A percentile compares a stretch with the other conserved stretches of the same genome.
Conservation (phyloP, 2,329 filamentous ascomycete genomes). For the Malbranchea cinnamomea region DNA sequence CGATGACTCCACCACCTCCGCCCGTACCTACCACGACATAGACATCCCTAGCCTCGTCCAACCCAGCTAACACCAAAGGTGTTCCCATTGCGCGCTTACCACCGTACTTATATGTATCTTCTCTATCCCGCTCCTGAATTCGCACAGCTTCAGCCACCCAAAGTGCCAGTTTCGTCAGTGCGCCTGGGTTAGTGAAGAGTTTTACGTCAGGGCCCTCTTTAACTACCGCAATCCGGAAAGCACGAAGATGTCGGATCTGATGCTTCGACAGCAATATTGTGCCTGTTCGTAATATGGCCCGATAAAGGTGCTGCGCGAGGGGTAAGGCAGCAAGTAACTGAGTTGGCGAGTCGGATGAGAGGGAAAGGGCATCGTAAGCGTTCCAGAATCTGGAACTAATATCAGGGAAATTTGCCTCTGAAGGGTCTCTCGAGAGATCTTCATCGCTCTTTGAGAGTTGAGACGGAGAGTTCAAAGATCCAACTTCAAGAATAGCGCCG, state of each 20-base stretch:
- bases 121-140: slow-evolving; percentile 74
- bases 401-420: slow-evolving; percentile 11
- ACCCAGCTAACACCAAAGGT: slow-evolving; percentile 75
- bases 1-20: slow-evolving; percentile 61
- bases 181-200: slow-evolving; percentile 87
- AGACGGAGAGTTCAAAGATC: slow-evolving; percentile 28
- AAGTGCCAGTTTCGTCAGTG: slow-evolving; percentile 79
- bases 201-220: slow-evolving; percentile 84
- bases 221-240: slow-evolving; percentile 90
- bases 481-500: slow-evolving; percentile 83
- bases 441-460: slow-evolving; percentile 13
- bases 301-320: slow-evolving; percentile 75
- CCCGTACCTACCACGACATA: slow-evolving; percentile 91
- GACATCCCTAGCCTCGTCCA: slow-evolving; percentile 74
- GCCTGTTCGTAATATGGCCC: slow-evolving; percentile 84
- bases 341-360: slow-evolving; percentile 29
- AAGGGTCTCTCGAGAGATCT: slow-evolving; percentile 5
- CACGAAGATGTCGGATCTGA: slow-evolving; percentile 79
- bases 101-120: slow-evolving; percentile 44
- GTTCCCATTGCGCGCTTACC: slow-evolving; percentile 40
- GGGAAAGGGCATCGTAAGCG: slow-evolving; percentile 42
- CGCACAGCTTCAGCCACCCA: slow-evolving; percentile 89
- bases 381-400: slow-evolving; percentile 39
- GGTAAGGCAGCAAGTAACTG: slow-evolving; percentile 60
- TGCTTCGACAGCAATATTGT: slow-evolving; percentile 84